Percentiles rank a stretch among this genome's conserved stretches.
Conservation (phyloP, 2,329 filamentous ascomycete species). For the Lecanicillium sp. region DNA sequence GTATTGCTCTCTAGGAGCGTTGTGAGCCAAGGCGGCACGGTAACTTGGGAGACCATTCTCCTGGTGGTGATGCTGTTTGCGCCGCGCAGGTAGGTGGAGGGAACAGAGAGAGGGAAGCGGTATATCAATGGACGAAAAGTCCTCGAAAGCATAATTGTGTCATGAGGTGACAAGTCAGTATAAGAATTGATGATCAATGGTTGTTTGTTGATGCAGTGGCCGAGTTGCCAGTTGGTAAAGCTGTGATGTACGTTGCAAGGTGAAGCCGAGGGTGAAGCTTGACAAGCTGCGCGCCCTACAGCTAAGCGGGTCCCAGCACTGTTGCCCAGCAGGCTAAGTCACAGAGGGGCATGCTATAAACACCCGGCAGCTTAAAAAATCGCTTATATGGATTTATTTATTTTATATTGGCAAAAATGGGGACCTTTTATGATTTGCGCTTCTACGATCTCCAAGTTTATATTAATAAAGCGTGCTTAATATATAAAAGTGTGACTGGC, state of each 20-base stretch:
- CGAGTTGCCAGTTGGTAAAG: not conserved
- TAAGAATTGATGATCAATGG: not conserved
- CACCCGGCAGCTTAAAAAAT: no score
- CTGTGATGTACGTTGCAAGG: not conserved
- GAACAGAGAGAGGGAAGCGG: not conserved
- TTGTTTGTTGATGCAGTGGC: not conserved
- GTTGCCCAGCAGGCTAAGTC: not conserved
- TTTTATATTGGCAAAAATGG: constrained; percentile 2
- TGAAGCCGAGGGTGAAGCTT: no score
- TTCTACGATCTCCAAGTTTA: not conserved
- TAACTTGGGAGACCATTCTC: not conserved
- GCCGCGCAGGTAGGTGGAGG: not conserved
- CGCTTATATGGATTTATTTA: constrained; percentile 1
- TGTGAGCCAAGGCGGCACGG: constrained; percentile 28
- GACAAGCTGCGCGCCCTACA: not conserved
- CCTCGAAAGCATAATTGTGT: not conserved
- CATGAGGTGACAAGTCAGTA: not conserved
- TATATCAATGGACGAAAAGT: not conserved
- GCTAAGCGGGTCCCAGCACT: not conserved
- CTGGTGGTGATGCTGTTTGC: not conserved
- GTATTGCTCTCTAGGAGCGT: constrained; percentile 21
- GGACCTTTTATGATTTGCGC: constrained; percentile 5
- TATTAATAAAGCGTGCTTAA: not conserved
- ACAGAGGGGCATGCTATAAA: no score
- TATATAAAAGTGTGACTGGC: not conserved